phyloP scores from a whole-genome alignment of 2,329 filamentous ascomycete genomes.

The Hypoxylon sp. region DNA sequence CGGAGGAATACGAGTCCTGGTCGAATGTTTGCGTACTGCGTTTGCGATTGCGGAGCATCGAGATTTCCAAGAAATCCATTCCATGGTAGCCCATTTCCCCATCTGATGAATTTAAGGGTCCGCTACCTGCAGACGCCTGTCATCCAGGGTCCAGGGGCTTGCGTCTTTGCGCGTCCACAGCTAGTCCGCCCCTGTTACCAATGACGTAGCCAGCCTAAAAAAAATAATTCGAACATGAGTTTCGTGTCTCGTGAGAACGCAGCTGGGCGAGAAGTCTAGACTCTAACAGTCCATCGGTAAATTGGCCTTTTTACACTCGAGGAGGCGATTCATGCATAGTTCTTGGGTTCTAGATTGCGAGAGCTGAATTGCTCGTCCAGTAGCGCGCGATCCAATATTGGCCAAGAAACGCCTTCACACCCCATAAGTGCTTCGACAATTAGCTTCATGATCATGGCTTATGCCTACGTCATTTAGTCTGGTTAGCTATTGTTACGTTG shows the following conservation, averaged over 20 bases:
- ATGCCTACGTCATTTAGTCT: conserved; percentile 35
- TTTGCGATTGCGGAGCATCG: conserved; percentile 41
- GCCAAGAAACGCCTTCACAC: conserved; percentile 13
- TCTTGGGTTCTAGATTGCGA: conserved; percentile 30
- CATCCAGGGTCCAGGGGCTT: conserved; percentile 34
- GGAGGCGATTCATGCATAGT: conserved; percentile 1
- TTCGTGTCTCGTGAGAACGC: conserved; percentile 2
- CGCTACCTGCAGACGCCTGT: conserved; percentile 35
- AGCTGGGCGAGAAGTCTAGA: conserved; percentile 24
- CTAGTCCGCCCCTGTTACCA: neutral
- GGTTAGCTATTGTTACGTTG: conserved; percentile 13
- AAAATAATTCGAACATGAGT: neutral
- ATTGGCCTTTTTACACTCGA: neutral
- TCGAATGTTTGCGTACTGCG: conserved; percentile 12
- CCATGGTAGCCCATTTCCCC: conserved; percentile 17
- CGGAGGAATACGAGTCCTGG: conserved; percentile 35
- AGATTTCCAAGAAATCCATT: conserved; percentile 37
- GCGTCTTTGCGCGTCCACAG: conserved; percentile 3
- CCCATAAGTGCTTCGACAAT: conserved; percentile 9
- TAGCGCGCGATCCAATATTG: conserved; percentile 9
- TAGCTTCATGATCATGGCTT: conserved; percentile 26
- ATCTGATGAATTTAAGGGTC: conserved; percentile 33
- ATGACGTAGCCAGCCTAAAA: conserved; percentile 34
- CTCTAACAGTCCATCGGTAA: neutral
- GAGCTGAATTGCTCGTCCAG: neutral